Evolutionary conservation across 306 rosid species (phyloP), one percentile per base, ranked within the genome.

Genomic region (Corylus avellana): DNA sequence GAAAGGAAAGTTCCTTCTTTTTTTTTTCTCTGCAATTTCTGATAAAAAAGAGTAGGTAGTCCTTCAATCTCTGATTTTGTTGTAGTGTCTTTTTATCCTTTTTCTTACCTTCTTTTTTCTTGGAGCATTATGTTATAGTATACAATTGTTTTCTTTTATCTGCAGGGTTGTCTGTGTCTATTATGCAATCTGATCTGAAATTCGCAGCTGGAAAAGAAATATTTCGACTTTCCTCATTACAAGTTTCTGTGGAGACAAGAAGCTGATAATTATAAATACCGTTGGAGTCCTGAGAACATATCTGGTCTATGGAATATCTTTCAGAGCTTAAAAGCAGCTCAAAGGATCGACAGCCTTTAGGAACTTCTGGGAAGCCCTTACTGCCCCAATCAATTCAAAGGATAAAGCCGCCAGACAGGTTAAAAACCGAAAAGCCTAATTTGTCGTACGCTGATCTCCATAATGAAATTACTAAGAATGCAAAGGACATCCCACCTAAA

Each of bases 361-460:
- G 77, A 70, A 82, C 81, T 32, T 68, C 78, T 12, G 79, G 80
- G 66, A 74, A 73, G 13, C 37, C 46, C 46, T 59, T 56, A 46
- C 7, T 63, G 12, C 39, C 72, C 62, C 70, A 79, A 44, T 42
- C 78, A 18, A 83, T 72, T 78, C 85, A 80, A 88, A 83, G 80
- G 80, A 47, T 42, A 81, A 92, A 88, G 83, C 78, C 17, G 27
- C 68, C 62, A 78, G 90, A 84, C 68, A 78, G 74, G 83, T 70
- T 82, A 27, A 83, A 80, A 75, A 82, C 78, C 44, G 91, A 84
- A 78, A 89, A 81, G 81, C 77, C 84, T 49, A 53, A 78, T 73
- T 47, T 84, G 80, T 84, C 92, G 46, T 89, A 86, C 84, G 93
- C 92, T 50, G 94, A 91, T 77, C 82, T 85, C 85, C 90, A 80